Evolutionary conservation across 768 basidiomycete genomes (phyloP).

Genomic region (Kwoniella europaea): DNA sequence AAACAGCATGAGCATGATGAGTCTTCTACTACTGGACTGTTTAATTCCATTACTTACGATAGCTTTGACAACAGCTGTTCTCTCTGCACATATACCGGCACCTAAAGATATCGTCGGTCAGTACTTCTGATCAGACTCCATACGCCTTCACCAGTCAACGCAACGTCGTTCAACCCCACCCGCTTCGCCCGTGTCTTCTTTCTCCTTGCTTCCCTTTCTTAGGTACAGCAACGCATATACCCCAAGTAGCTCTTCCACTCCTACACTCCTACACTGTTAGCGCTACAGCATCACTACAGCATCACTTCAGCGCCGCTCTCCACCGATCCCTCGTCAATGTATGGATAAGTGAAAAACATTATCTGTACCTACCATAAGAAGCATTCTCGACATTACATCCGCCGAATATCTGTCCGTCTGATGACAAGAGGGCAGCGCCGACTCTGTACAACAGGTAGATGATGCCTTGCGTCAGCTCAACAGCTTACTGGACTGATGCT

Average conservation of each 20-base stretch:
- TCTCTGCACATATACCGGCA: constrained; percentile 88
- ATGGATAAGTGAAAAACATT: too few relatives aligned
- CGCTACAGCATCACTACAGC: too few relatives aligned
- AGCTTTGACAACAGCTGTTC: constrained; percentile 93
- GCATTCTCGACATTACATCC: constrained; percentile 96
- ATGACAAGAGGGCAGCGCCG: constrained; percentile 79
- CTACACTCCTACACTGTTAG: too few relatives aligned
- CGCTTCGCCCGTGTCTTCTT: too few relatives aligned
- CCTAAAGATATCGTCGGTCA: constrained; percentile 61
- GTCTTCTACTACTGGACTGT: background rate
- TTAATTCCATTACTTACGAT: constrained; percentile 65
- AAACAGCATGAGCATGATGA: background rate
- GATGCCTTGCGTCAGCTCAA: background rate
- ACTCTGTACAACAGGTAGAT: constrained; percentile 61
- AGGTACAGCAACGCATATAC: background rate
- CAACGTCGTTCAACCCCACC: too few relatives aligned
- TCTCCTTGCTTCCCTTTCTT: background rate
- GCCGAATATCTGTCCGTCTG: constrained; percentile 69
- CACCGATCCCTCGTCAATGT: too few relatives aligned
- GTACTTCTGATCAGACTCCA: too few relatives aligned
- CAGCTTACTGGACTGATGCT: background rate
- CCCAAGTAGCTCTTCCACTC: background rate
- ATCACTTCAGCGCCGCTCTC: too few relatives aligned
- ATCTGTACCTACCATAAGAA: too few relatives aligned
- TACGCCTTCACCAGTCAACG: too few relatives aligned